Evolutionary conservation across 139 green algal genomes (phyloP), one percentile per base, ranked within the genome.

Genomic region (Picochlorum sp.): DNA sequence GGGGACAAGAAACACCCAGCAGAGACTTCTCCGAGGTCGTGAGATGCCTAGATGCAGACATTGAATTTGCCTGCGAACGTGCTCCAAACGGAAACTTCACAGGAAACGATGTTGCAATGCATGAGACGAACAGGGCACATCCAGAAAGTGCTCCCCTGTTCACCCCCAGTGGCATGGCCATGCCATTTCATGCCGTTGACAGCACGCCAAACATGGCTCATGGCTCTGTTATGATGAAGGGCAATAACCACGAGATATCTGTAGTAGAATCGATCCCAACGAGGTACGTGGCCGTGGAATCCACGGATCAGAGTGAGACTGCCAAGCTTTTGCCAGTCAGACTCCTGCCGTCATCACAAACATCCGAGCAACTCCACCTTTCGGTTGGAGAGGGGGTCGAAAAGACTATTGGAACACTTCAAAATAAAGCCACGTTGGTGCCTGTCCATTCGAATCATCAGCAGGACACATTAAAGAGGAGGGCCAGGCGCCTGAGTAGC

Each of bases 401-500:
- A 13, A 41, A 41, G 7, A 41, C 34, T 41, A 41, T 11, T 13
- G 34, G 34, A 41, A 13, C 34, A 13, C 34, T 41, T 13, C 34
- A 41, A 13, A 41, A 41, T 41, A 41, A 41, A 41, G 7, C 34
- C 34, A 13, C 7, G 6, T 9, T 41, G 34, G 34, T 41, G 34
- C 34, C 34, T 13, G 34, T 41, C 34, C 34, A 54, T 54, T 54
- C 15, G 45, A 49, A 45, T 38, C 58, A 6, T 21, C 21, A 2
- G 51, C 65, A 13, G 8, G 21, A 31, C 11, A 56, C 30, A 2
- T 41, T 38, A n/a, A 68, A 47, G 10, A 41, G 51, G 16, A 47
- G 57, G 31, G 30, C 34, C 20, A 16, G n/a, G 5, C 41, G 38
- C 9, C 67, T 69, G 3, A 77, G 45, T 34, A 77, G 70, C 58